phyloP scores from a whole-genome alignment of 257 asterid genomes.

The Avicennia marina region DNA sequence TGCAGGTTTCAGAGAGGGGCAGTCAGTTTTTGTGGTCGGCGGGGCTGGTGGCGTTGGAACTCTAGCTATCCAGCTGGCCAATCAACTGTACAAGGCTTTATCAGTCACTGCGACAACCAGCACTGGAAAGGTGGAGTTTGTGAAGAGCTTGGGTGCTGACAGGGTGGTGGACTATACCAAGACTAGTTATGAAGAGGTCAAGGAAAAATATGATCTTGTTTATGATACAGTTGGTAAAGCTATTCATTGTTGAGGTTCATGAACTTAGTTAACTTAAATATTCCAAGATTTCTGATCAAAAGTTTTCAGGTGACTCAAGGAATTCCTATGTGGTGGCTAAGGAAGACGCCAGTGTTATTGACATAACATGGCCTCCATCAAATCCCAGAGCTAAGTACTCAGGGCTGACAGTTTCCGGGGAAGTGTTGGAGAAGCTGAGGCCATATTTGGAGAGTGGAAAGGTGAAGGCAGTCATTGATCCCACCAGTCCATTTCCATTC shows the following conservation, averaged over 20 bases:
- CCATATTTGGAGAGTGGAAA: constrained; percentile 51
- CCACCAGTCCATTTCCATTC: constrained; percentile 42
- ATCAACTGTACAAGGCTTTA: constrained; percentile 38
- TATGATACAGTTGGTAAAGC: constrained; percentile 50
- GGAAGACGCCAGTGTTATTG: constrained; percentile 41
- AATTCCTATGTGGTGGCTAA: constrained; percentile 47
- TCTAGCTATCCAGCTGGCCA: constrained; percentile 53
- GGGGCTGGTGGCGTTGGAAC: constrained; percentile 76
- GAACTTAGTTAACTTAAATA: not conserved
- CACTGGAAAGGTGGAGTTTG: constrained; percentile 47
- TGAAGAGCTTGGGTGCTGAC: constrained; percentile 56
- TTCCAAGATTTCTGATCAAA: too few relatives aligned
- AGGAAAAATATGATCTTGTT: constrained; percentile 60
- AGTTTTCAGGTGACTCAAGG: constrained; percentile 53
- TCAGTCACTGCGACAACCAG: constrained; percentile 56
- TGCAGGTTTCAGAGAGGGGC: constrained; percentile 37
- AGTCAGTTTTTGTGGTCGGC: constrained; percentile 49
- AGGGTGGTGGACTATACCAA: constrained; percentile 59
- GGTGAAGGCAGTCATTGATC: constrained; percentile 61
- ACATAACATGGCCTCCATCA: constrained; percentile 78
- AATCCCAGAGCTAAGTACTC: constrained; percentile 47
- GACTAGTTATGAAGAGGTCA: constrained; percentile 30
- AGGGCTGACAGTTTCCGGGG: constrained; percentile 56
- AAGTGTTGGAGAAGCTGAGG: constrained; percentile 40
- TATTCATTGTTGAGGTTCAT: not conserved